Evolutionary conservation across 768 basidiomycete genomes (phyloP).

Genomic region (Trametes punicea): DNA sequence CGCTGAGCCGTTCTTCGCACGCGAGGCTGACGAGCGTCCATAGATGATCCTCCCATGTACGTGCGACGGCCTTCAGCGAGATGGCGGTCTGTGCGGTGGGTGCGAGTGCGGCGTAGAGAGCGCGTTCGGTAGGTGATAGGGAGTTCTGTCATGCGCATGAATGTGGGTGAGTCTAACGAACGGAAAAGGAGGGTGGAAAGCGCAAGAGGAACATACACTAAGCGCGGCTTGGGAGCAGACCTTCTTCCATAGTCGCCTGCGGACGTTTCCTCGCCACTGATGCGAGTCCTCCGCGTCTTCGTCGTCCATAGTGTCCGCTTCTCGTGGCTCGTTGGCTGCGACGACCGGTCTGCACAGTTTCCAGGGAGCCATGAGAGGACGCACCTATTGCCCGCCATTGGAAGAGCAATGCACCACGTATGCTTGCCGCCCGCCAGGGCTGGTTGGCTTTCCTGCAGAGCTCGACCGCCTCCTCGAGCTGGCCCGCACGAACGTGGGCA

Average conservation of each 20-base stretch:
- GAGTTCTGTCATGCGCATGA: constrained; percentile 37
- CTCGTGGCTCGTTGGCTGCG: constrained; percentile 46
- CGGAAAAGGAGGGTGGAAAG: no score
- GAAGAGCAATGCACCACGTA: constrained; percentile 80
- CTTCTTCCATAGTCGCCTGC: constrained; percentile 82
- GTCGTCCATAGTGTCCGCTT: constrained; percentile 41
- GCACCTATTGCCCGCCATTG: constrained; percentile 70
- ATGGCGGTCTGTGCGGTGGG: constrained; percentile 65
- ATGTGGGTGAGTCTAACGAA: background rate
- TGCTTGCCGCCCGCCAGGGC: constrained; percentile 88
- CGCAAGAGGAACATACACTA: constrained; percentile 55
- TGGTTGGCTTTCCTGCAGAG: constrained; percentile 80
- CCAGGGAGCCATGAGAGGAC: constrained; percentile 24
- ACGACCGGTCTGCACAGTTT: background rate
- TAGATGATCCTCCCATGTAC: constrained; percentile 93
- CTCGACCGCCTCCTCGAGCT: constrained; percentile 79
- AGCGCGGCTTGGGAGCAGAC: constrained; percentile 77
- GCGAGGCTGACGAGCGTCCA: constrained; percentile 87
- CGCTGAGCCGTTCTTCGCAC: constrained; percentile 69
- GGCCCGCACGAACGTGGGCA: constrained; percentile 79
- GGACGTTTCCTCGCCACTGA: constrained; percentile 69
- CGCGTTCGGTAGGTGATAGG: constrained; percentile 72
- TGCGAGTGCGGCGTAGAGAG: constrained; percentile 81
- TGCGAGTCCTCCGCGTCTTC: constrained; percentile 31
- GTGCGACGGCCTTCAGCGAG: constrained; percentile 68